Conservation (phyloP, 169 alveolate genomes). For the Plasmodium gaboni region DNA sequence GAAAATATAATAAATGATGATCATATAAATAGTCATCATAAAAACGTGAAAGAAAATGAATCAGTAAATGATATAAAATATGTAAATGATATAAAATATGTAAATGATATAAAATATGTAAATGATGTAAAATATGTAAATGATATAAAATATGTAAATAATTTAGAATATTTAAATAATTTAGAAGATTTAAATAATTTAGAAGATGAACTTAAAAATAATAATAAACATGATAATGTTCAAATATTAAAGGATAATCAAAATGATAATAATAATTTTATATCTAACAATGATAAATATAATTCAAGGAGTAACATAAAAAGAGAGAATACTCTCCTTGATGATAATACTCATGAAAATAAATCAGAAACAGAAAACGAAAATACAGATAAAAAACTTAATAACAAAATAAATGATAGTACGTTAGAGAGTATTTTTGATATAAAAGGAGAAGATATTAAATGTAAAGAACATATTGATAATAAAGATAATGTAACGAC, state of each 20-base stretch:
- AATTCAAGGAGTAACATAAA: neutral
- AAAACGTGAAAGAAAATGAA: neutral
- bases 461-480: neutral
- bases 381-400: constrained; percentile 6
- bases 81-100: too few species aligned
- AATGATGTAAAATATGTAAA: too few species aligned
- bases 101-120: too few species aligned
- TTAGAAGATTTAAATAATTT: neutral
- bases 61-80: too few species aligned
- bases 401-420: constrained; percentile 10
- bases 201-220: neutral
- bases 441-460: constrained; percentile 1
- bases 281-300: neutral
- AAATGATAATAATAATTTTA: too few species aligned
- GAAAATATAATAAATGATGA: neutral
- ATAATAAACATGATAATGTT: neutral
- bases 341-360: neutral
- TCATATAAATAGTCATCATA: neutral
- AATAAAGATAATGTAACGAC: neutral
- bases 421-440: constrained; percentile 54
- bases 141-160: too few species aligned
- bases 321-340: neutral
- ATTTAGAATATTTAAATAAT: too few species aligned
- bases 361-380: constrained; percentile 4
- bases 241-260: neutral